Base-by-base conservation (phyloP, 371 early-diverging fungal genomes). In the Zancudomyces culisetae region DNA sequence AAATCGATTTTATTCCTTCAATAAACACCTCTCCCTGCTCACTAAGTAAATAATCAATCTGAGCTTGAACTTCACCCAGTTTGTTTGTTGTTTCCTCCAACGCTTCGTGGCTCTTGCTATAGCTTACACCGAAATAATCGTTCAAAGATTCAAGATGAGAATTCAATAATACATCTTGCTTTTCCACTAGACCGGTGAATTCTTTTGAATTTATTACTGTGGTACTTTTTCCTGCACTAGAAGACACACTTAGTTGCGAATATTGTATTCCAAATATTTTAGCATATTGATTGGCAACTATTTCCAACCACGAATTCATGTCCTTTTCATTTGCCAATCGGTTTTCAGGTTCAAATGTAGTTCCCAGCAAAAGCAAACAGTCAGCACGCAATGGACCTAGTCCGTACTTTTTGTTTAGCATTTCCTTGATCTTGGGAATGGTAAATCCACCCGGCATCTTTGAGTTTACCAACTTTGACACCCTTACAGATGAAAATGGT, bases 401-500 rank as follows among this genome's bases (percentile, higher is more conserved):
- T 27, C 91, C 93, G 57, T 75, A 81, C 24, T 80, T 70, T 54
- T 68, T 63, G 24, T 70, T 55, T 47, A 91, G 70, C 64, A 84
- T 76, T 6, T 74, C 70, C 73, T 85, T 83, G 66, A 81, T 86
- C 52, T 72, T 75, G 53, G 77, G 76, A 61, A 81, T 71, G 20
- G 80, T 77, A 68, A 88, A 91, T 53, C 91, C 91, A 70, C 81
- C 88, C 57, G 91, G 88, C 86, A 91, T 85, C 75, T 89, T 91
- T 58, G 76, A 66, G 56, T 75, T 68, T 49, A 88, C 70, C 73
- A 91, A 65, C 72, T 83, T 82, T 61, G 83, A 75, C 47, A 89
- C 68, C 55, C 86, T 64, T n/a, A 72, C 67, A 42, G 72, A 76
- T 45, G 82, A 73, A 50, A 83, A 83, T 70, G 87, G 87, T 57